These are phyloP conservation scores for Epichloe uncinata DNA, from an alignment of 2,329 filamentous ascomycete genomes.

Conservation along the genomic window DNA sequence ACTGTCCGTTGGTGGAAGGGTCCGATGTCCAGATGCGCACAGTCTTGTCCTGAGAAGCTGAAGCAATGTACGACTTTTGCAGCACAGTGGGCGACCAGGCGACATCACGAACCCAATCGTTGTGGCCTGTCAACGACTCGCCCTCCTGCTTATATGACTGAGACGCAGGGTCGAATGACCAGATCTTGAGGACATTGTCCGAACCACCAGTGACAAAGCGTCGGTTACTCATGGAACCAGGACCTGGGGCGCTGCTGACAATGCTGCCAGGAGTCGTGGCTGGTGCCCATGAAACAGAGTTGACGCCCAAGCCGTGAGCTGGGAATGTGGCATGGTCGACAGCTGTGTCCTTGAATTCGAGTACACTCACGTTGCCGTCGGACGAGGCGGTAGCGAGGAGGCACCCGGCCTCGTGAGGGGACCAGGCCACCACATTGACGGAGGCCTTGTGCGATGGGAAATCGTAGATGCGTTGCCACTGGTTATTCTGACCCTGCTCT, in stretches of 20 bases:
- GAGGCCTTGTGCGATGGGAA: conserved; percentile 89
- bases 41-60: conserved; percentile 90
- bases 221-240: conserved; percentile 50
- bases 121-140: conserved; percentile 63
- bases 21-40: conserved; percentile 93
- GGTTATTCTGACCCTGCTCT: conserved; percentile 52
- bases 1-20: conserved; percentile 47
- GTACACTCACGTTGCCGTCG: conserved; percentile 82
- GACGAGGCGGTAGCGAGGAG: conserved; percentile 88
- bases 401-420: conserved; percentile 92
- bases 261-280: conserved; percentile 73
- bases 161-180: conserved; percentile 59
- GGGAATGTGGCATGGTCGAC: conserved; percentile 84
- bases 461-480: conserved; percentile 82
- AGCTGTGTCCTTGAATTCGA: conserved; percentile 93
- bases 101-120: conserved; percentile 95
- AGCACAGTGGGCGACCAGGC: conserved; percentile 93
- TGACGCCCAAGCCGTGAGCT: conserved; percentile 87
- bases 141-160: conserved; percentile 49
- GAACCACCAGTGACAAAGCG: conserved; percentile 91
- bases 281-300: conserved; percentile 91
- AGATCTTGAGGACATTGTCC: conserved; percentile 89
- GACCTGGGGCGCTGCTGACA: conserved; percentile 54
- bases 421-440: conserved; percentile 94
- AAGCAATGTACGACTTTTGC: conserved; percentile 93